Evolutionary conservation across 1,284 basidiomycete species (phyloP).

Genomic region (Ceratobasidium sp.): DNA sequence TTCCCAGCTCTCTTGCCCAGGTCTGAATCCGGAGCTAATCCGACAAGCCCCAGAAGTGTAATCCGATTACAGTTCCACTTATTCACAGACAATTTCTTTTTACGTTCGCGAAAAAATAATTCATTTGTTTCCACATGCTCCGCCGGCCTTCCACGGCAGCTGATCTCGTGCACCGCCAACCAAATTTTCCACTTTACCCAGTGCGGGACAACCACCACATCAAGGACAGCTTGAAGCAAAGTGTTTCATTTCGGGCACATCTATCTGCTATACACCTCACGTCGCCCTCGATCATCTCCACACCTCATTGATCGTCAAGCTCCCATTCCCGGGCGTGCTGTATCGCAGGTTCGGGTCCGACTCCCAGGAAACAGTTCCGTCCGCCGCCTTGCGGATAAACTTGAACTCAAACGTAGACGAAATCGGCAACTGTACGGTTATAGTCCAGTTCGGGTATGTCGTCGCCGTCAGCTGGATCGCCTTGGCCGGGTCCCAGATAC

Average conservation of each 20-base stretch:
- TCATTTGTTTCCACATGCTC: conserved; percentile 6
- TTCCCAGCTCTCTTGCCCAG: background rate
- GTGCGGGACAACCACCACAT: background rate
- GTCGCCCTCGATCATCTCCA: conserved; percentile 44
- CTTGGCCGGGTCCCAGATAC: conserved; percentile 72
- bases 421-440: conserved; percentile 68
- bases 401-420: conserved; percentile 72
- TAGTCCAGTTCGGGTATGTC: conserved; percentile 51
- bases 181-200: background rate
- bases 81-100: conserved; percentile 8
- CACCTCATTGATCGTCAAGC: conserved; percentile 45
- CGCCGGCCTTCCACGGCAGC: conserved; percentile 5
- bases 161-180: conserved; percentile 6
- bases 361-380: conserved; percentile 72
- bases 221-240: background rate
- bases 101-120: background rate
- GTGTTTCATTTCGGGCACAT: conserved; percentile 5
- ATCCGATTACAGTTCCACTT: conserved; percentile 36
- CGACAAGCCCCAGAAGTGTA: conserved; percentile 28
- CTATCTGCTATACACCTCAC: background rate
- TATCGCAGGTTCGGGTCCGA: conserved; percentile 69
- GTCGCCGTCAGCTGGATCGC: conserved; percentile 63
- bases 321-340: conserved; percentile 55
- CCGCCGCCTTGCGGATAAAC: conserved; percentile 72
- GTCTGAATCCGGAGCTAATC: conserved; percentile 22